Evolutionary conservation across 768 basidiomycete genomes (phyloP).

Genomic region (Rhizopogon salebrosus): DNA sequence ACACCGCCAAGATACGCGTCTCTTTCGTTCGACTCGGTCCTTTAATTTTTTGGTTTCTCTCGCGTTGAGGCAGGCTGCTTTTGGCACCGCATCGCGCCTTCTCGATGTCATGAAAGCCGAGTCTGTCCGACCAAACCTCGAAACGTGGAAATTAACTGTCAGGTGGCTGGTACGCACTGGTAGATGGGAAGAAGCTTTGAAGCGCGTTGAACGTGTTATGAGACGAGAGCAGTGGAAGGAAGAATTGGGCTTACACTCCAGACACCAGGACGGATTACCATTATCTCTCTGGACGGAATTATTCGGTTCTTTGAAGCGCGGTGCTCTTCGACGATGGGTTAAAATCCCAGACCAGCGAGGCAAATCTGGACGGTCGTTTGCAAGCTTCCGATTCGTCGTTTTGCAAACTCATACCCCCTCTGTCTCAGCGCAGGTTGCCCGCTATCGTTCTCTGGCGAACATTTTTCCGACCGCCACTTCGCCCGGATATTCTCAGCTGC

Average conservation of each 20-base stretch:
- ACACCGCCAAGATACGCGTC: constrained; percentile 11
- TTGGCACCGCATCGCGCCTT: constrained; percentile 40
- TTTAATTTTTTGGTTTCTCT: constrained; percentile 42
- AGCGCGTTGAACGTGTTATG: constrained; percentile 26
- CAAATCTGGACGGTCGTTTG: not conserved
- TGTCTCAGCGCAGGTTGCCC: constrained; percentile 4
- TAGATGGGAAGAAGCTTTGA: constrained; percentile 56
- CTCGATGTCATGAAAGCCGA: constrained; percentile 43
- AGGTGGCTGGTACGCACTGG: constrained; percentile 54
- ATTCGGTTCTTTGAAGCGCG: constrained; percentile 38
- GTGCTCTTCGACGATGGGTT: constrained; percentile 22
- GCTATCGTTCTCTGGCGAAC: constrained; percentile 36
- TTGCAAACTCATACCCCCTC: constrained; percentile 13
- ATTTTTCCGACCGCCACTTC: constrained; percentile 34
- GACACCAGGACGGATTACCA: constrained; percentile 24
- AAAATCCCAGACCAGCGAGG: not conserved
- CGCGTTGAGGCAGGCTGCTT: constrained; percentile 47
- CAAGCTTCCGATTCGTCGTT: not conserved
- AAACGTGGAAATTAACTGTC: constrained; percentile 53
- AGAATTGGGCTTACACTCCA: constrained; percentile 2
- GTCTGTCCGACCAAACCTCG: constrained; percentile 37
- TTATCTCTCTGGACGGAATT: constrained; percentile 60
- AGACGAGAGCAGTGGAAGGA: constrained; percentile 5
- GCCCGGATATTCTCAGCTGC: constrained; percentile 28
- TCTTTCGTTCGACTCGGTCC: constrained; percentile 33